Evolutionary conservation across 2,329 filamentous ascomycete genomes (phyloP), one percentile per base, ranked within the genome.

Genomic region (Stagonosporopsis cucurbitacearum): DNA sequence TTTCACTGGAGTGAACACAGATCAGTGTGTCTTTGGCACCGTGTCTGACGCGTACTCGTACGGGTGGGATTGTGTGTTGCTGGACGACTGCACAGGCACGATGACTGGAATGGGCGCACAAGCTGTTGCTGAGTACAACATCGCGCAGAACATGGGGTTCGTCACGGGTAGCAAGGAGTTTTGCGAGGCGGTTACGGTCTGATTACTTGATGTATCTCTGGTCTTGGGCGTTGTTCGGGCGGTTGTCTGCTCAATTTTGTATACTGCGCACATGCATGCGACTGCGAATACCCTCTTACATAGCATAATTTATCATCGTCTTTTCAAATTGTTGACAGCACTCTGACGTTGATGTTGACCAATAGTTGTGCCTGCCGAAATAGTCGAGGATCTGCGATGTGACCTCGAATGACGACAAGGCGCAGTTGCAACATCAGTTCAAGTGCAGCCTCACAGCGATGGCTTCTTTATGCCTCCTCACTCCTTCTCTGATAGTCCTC

Each of bases 1-100:
- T 5, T 78, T 78, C 53, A 72, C 77, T 17, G 75, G 76, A 20
- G 75, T 78, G 46, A 79, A 78, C 58, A 79, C 76, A 9, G 76
- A 78, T 59, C 77, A 78, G 62, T 79, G 76, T 45, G 66, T 78
- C 11, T 72, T 78, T 25, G 77, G 76, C 22, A 78, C 76, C 1
- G 63, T 78, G 20, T 75, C 74, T 13, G 76, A 78, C 48, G 74
- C 76, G 1, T 79, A 78, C 63, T 75, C 70, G 15, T 78, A 70
- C 57, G 76, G 60, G 22, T 79, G 74, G 73, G 76, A 78, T 52
- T 78, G 75, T 68, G 67, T 79, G 39, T 65, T 78, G 17, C 63
- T 79, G 37, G 62, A 67, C 51, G 76, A 78, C 60, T 79, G 75
- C 59, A 75, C 75, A 2, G 76, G 75, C 8, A 78, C 76, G 0